A percentile compares a stretch with the other conserved stretches of the same genome.
Conservation (phyloP, 306 rosid species). For the Trifolium fragiferum region DNA sequence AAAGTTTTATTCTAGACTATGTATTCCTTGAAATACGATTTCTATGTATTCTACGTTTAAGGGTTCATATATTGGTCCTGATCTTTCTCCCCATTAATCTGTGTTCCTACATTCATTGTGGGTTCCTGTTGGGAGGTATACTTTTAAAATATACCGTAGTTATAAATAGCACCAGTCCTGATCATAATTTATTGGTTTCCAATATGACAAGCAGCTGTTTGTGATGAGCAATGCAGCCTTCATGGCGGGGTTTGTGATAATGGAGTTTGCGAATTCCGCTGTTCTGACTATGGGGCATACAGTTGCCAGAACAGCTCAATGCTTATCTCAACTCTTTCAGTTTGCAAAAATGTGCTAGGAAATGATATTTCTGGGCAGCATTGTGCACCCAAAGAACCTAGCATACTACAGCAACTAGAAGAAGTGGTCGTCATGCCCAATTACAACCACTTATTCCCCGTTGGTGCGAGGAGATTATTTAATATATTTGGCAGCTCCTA, state of each 20-base stretch:
- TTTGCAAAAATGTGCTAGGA: slow-evolving; percentile 80
- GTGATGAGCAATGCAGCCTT: slow-evolving; percentile 94
- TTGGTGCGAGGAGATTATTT: slow-evolving; percentile 89
- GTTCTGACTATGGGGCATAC: slow-evolving; percentile 89
- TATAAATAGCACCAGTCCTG: background rate
- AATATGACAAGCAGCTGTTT: slow-evolving; percentile 67
- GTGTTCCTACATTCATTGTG: background rate
- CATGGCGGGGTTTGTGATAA: slow-evolving; percentile 98
- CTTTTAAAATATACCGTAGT: slow-evolving; percentile 16
- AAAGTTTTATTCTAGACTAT: slow-evolving; percentile 15
- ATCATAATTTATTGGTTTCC: slow-evolving; percentile 12
- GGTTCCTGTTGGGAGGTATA: background rate
- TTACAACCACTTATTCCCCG: slow-evolving; percentile 88
- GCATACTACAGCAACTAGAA: slow-evolving; percentile 88
- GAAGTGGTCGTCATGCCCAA: slow-evolving; percentile 97
- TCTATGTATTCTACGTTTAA: background rate
- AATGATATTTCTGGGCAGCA: slow-evolving; percentile 77
- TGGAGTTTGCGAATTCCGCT: slow-evolving; percentile 91
- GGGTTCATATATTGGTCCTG: background rate
- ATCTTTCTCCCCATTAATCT: background rate
- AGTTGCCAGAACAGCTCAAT: slow-evolving; percentile 91
- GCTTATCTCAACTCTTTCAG: slow-evolving; percentile 74
- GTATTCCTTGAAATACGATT: background rate
- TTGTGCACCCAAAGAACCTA: slow-evolving; percentile 91
- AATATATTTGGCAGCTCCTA: slow-evolving; percentile 77